phyloP scores from a whole-genome alignment of 2,329 filamentous ascomycete species.

The Colletotrichum karsti region DNA sequence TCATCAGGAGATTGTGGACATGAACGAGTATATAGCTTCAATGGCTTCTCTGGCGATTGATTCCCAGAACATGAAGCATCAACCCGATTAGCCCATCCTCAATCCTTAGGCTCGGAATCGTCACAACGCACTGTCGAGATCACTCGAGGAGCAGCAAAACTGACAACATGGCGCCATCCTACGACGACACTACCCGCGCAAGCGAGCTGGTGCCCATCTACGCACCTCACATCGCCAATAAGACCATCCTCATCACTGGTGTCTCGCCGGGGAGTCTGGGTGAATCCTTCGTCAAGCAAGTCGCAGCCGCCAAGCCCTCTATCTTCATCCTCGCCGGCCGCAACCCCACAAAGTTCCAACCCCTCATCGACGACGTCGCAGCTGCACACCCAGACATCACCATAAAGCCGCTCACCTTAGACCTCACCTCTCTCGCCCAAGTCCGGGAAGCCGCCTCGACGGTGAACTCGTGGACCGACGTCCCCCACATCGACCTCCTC shows the following conservation, averaged over 20 bases:
- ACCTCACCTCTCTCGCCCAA: constrained; percentile 47
- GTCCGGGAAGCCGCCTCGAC: constrained; percentile 47
- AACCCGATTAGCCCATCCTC: too few species aligned
- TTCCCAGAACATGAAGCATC: too few species aligned
- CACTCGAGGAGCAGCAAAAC: not conserved
- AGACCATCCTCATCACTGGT: constrained; percentile 51
- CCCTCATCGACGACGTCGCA: constrained; percentile 44
- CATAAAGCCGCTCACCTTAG: constrained; percentile 44
- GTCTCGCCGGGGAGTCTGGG: constrained; percentile 49
- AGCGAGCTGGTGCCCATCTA: constrained; percentile 39
- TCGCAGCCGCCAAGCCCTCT: constrained; percentile 46
- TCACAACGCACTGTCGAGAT: not conserved
- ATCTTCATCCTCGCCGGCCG: constrained; percentile 57
- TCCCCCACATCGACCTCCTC: constrained; percentile 46
- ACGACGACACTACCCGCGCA: constrained; percentile 29
- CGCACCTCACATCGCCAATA: constrained; percentile 41
- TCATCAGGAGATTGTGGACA: too few species aligned
- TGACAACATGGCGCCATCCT: not conserved
- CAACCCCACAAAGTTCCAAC: constrained; percentile 46
- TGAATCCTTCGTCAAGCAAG: constrained; percentile 42
- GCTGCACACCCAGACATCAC: constrained; percentile 41
- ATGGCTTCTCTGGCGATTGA: too few species aligned
- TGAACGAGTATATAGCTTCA: too few species aligned
- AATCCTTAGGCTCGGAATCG: too few species aligned
- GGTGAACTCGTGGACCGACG: constrained; percentile 42